These are phyloP conservation scores for Leccinum cinnamomeum DNA, from an alignment of 1,284 basidiomycete genomes.

Conservation along the genomic window DNA sequence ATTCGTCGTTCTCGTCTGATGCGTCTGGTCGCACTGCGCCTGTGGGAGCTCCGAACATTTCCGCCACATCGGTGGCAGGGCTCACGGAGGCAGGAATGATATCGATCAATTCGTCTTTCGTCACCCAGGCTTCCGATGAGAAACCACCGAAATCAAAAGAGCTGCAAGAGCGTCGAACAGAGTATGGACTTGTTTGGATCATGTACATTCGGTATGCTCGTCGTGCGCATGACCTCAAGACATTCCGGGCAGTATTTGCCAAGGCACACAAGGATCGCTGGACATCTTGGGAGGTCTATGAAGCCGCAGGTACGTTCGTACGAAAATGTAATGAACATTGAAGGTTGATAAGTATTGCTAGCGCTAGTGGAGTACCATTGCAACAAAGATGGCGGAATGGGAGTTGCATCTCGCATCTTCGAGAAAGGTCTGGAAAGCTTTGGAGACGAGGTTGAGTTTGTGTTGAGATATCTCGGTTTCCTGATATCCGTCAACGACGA, in stretches of 20 bases:
- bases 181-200: constrained; percentile 70
- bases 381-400: constrained; percentile 70
- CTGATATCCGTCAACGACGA: constrained; percentile 95
- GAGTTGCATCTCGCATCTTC: constrained; percentile 89
- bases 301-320: constrained; percentile 76
- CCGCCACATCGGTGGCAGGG: constrained; percentile 16
- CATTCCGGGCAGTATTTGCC: constrained; percentile 78
- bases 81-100: constrained; percentile 28
- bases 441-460: constrained; percentile 82
- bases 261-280: constrained; percentile 85
- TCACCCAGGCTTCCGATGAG: constrained; percentile 45
- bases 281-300: constrained; percentile 92
- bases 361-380: constrained; percentile 97
- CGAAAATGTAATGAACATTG: constrained; percentile 4
- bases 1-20: constrained; percentile 41
- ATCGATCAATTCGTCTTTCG: constrained; percentile 43
- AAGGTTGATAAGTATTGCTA: constrained; percentile 33
- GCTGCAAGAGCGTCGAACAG: constrained; percentile 60
- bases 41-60: constrained; percentile 28
- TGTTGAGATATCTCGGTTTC: constrained; percentile 89
- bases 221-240: constrained; percentile 53
- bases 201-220: constrained; percentile 85
- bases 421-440: constrained; percentile 91
- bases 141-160: constrained; percentile 51
- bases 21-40: constrained; percentile 28